Conservation (phyloP, 768 basidiomycete species). For the Tylopilus intermedius region DNA sequence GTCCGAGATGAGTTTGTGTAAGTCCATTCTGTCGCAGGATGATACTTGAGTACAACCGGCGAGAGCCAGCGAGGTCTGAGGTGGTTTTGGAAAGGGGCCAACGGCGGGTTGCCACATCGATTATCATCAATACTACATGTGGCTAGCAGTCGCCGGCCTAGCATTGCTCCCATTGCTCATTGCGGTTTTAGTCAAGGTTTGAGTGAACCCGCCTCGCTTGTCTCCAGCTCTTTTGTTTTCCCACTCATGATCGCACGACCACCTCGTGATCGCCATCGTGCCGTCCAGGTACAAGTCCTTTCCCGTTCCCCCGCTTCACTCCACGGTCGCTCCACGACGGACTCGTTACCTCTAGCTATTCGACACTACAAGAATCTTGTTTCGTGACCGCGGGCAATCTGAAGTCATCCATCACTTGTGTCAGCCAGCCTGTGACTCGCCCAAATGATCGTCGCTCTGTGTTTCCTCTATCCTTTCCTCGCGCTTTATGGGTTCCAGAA, state of each 20-base stretch:
- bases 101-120: no score
- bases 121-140: no score
- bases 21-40: slow-evolving; percentile 6
- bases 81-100: background rate
- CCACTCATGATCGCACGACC: background rate
- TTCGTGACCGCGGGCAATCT: background rate
- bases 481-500: slow-evolving; percentile 16
- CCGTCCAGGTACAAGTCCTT: background rate
- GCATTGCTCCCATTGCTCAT: no score
- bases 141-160: no score
- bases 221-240: background rate
- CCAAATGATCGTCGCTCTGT: slow-evolving; percentile 24
- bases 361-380: background rate
- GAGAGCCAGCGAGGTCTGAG: no score
- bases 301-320: background rate
- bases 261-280: background rate
- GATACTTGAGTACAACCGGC: background rate
- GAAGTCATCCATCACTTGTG: background rate
- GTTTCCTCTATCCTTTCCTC: slow-evolving; percentile 19
- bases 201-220: background rate
- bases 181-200: background rate
- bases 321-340: background rate
- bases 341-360: background rate
- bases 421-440: background rate
- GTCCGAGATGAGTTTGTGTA: slow-evolving; percentile 12